A percentile compares a stretch with the other conserved stretches of the same genome.
phyloP scores from a whole-genome alignment of 2,329 filamentous ascomycete genomes.

The Stachybotrys echinatus region DNA sequence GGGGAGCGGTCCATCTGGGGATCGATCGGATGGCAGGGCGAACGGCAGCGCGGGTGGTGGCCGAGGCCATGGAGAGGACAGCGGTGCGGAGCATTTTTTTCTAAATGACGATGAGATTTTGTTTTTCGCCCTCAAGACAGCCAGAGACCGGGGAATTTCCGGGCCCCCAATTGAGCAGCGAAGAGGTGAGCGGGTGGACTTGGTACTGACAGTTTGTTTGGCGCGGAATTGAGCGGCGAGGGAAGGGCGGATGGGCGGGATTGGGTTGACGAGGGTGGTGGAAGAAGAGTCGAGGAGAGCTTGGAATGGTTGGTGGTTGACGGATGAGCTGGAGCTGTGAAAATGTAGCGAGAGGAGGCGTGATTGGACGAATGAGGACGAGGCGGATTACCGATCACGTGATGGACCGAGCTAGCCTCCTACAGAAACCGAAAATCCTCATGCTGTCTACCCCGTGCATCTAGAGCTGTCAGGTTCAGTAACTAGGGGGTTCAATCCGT shows the following conservation, averaged over 20 bases:
- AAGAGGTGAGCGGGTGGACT: too few relatives aligned
- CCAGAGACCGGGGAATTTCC: background rate
- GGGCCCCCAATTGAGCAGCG: conserved; percentile 9
- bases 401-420: too few relatives aligned
- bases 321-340: too few relatives aligned
- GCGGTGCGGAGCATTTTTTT: conserved; percentile 79
- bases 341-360: too few relatives aligned
- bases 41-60: conserved; percentile 42
- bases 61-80: conserved; percentile 69
- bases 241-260: conserved; percentile 9
- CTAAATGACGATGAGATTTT: conserved; percentile 1
- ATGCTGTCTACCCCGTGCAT: too few relatives aligned
- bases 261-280: background rate
- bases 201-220: conserved; percentile 8
- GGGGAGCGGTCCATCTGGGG: conserved; percentile 52
- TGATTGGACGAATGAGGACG: too few relatives aligned
- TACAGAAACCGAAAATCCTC: too few relatives aligned
- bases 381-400: too few relatives aligned
- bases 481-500: too few relatives aligned
- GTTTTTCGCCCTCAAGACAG: background rate
- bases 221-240: background rate
- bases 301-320: too few relatives aligned
- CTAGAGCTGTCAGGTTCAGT: too few relatives aligned
- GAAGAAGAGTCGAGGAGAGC: too few relatives aligned
- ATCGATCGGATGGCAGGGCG: conserved; percentile 48